These are phyloP conservation scores for Beauveria varroae DNA, from an alignment of 2,329 filamentous ascomycete species.

Conservation along the genomic window DNA sequence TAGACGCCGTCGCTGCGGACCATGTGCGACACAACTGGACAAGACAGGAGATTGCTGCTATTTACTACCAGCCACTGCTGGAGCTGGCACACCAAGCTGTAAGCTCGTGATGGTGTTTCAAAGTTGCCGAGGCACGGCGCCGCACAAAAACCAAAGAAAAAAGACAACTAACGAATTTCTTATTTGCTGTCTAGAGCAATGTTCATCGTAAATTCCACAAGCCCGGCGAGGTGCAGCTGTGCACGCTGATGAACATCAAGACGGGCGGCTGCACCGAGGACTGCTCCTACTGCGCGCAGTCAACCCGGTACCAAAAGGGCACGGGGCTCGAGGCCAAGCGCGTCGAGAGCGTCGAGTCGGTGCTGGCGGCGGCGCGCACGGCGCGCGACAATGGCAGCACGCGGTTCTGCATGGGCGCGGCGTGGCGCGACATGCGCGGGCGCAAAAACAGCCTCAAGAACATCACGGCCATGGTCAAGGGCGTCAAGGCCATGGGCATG, in stretches of 20 bases:
- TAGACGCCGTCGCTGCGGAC: conserved; percentile 50
- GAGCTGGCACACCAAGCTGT: conserved; percentile 71
- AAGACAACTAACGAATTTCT: background rate
- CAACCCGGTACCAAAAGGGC: conserved; percentile 68
- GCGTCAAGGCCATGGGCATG: conserved; percentile 76
- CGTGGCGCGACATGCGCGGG: conserved; percentile 90
- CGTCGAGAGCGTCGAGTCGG: conserved; percentile 70
- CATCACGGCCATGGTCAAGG: conserved; percentile 78
- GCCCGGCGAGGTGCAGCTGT: conserved; percentile 78
- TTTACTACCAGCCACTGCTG: conserved; percentile 77
- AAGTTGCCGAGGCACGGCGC: background rate
- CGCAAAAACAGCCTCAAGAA: conserved; percentile 77
- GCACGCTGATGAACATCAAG: conserved; percentile 95
- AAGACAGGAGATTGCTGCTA: conserved; percentile 68
- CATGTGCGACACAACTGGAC: conserved; percentile 69
- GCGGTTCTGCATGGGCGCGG: conserved; percentile 91
- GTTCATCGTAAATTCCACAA: conserved; percentile 82
- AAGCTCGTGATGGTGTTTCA: conserved; percentile 19
- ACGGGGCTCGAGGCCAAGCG: conserved; percentile 74
- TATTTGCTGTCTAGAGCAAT: conserved; percentile 45
- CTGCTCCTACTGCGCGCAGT: conserved; percentile 89
- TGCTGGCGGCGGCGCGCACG: conserved; percentile 67
- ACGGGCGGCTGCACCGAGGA: conserved; percentile 88
- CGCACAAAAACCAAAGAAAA: background rate
- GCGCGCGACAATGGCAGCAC: conserved; percentile 81